Evolutionary conservation across 306 rosid genomes (phyloP), one percentile per base, ranked within the genome.

Genomic region (Glycine latifolia): DNA sequence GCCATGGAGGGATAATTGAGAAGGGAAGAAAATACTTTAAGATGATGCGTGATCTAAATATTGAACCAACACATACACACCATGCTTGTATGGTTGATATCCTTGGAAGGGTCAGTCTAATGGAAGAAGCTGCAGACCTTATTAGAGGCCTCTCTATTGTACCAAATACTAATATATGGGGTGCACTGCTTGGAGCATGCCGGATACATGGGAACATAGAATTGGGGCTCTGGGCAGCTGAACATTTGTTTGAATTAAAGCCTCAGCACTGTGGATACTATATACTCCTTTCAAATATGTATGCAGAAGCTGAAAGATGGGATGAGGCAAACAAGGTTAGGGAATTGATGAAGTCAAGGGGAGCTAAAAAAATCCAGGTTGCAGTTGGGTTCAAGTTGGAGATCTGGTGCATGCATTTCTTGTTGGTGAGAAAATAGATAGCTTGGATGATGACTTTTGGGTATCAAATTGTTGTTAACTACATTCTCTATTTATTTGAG

Each of bases 221-320:
- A 70, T 73, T 92, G 81, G 98, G 92, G 10, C 78, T 86, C 60
- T 90, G 88, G 92, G 95, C 97, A 8, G 98, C 98, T 12, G 91
- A 87, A 73, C 91, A 91, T 91, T 83, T 92, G 67, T 89, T 91
- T 83, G 76, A 81, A 77, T 83, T 94, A 53, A 91, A 87, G 79
- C 97, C 98, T 44, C 89, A 81, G 47, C 97, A 92, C 66, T 89
- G 88, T 58, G 98, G 98, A 13, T 94, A 94, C 85, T 94, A 94
- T 61, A 80, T 91, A 72, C 92, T 94, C 41, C 97, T 94, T 85
- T 87, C 98, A 62, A 94, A 94, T 84, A 87, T 94, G 94, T 90
- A 87, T 83, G 97, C 97, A 37, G 98, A 94, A 88, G 89, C 90
- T 61, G 97, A 91, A 81, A 92, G 93, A 87, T 94, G 98, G 98